phyloP scores from a whole-genome alignment of 2,329 filamentous ascomycete species.

The Beauveria varroae region DNA sequence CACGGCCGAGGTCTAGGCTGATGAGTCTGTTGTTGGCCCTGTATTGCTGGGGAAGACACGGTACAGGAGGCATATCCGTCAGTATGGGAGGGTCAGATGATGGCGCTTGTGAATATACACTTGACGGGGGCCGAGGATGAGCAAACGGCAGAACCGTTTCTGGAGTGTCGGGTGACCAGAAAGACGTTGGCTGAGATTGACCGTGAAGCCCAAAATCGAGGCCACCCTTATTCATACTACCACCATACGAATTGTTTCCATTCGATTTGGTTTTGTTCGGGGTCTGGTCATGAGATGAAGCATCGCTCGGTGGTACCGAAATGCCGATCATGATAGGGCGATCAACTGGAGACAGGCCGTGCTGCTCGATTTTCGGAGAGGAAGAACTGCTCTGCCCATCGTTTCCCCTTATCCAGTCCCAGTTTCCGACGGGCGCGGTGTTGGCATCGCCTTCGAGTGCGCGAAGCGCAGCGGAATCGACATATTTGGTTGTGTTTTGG shows the following conservation, averaged over 20 bases:
- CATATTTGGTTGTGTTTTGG: slow-evolving; percentile 38
- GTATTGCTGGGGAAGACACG: slow-evolving; percentile 43
- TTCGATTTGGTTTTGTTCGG: slow-evolving; percentile 28
- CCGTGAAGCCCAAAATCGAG: slow-evolving; percentile 12
- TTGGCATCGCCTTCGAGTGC: slow-evolving; percentile 51
- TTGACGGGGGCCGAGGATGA: slow-evolving; percentile 42
- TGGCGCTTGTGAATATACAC: slow-evolving; percentile 53
- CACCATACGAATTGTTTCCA: neutral
- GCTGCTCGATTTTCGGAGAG: slow-evolving; percentile 21
- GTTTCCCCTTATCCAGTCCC: slow-evolving; percentile 46
- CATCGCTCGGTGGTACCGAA: slow-evolving; percentile 45
- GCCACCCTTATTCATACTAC: neutral
- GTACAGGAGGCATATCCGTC: slow-evolving; percentile 50
- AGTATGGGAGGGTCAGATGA: slow-evolving; percentile 24
- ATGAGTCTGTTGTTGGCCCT: slow-evolving; percentile 26
- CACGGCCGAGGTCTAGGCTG: slow-evolving; percentile 24
- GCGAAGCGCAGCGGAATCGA: slow-evolving; percentile 50
- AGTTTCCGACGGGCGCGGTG: slow-evolving; percentile 47
- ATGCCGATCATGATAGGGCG: slow-evolving; percentile 69
- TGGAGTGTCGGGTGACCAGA: slow-evolving; percentile 57
- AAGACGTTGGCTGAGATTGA: slow-evolving; percentile 34
- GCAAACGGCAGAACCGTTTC: slow-evolving; percentile 37
- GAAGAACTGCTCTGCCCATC: slow-evolving; percentile 23
- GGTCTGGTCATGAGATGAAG: slow-evolving; percentile 19
- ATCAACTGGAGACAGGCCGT: slow-evolving; percentile 58